Percentiles rank a stretch among this genome's conserved stretches.
Conservation (phyloP, 2,329 filamentous ascomycete species). For the Colletotrichum echinochloae region DNA sequence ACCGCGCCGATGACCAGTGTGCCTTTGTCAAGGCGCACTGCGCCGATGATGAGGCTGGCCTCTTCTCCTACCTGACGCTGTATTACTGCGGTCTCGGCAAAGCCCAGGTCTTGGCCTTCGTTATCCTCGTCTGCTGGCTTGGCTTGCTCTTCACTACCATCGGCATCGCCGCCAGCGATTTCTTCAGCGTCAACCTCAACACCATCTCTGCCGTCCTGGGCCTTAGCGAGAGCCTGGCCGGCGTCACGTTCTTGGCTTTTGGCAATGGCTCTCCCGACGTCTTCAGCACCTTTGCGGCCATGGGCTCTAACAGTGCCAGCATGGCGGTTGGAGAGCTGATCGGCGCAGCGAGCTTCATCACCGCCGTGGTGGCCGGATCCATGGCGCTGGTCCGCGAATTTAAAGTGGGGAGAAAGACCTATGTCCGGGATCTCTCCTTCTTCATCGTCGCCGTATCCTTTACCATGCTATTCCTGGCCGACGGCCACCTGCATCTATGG, state of each 20-base stretch:
- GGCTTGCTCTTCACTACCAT: conserved; percentile 94
- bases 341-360: conserved; percentile 95
- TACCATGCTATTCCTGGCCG: conserved; percentile 86
- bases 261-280: conserved; percentile 98
- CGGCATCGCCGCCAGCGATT: conserved; percentile 96
- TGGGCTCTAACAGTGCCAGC: conserved; percentile 97
- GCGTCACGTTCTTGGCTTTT: conserved; percentile 95
- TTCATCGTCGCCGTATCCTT: conserved; percentile 90
- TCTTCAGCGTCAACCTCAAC: conserved; percentile 96
- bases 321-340: conserved; percentile 95
- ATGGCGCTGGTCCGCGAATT: conserved; percentile 99
- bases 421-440: conserved; percentile 91
- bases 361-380: conserved; percentile 92
- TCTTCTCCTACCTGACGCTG: conserved; percentile 87
- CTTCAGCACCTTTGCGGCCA: conserved; percentile 98
- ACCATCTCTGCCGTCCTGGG: conserved; percentile 91
- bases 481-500: conserved; percentile 87
- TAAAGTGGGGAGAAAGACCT: conserved; percentile 88
- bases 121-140: conserved; percentile 83
- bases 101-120: conserved; percentile 81
- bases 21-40: conserved; percentile 87
- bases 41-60: conserved; percentile 87
- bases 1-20: conserved; percentile 83
- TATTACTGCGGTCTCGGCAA: conserved; percentile 86
- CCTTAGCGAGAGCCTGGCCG: conserved; percentile 94